Conservation (phyloP, 441 rosid genomes). For the Metrosideros polymorpha region DNA sequence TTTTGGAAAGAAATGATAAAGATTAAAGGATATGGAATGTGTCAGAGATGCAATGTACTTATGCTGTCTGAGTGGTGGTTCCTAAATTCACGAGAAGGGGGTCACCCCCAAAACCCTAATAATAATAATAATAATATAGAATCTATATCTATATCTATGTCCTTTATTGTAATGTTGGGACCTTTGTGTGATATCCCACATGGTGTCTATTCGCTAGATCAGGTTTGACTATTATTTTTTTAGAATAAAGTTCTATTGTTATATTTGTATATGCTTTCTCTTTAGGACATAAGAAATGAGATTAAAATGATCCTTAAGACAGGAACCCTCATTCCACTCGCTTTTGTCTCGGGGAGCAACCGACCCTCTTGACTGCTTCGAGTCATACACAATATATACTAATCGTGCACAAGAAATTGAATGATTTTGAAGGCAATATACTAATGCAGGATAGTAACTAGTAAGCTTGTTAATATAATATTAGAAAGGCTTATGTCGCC, state of each 20-base stretch:
- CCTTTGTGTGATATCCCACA: background rate
- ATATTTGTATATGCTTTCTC: background rate
- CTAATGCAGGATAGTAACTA: background rate
- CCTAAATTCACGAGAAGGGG: background rate
- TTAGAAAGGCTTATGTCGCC: background rate
- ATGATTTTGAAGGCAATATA: background rate
- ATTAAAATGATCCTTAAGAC: background rate
- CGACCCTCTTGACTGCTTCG: background rate
- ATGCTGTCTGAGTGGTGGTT: background rate
- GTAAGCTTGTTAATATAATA: background rate
- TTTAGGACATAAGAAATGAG: background rate
- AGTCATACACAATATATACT: background rate
- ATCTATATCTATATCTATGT: background rate
- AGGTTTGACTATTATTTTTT: background rate
- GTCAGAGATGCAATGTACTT: conserved; percentile 9
- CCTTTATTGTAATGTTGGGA: background rate
- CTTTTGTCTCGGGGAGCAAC: conserved; percentile 1
- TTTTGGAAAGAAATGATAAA: background rate
- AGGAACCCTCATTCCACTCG: background rate
- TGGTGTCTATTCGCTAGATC: background rate
- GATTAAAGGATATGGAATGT: background rate
- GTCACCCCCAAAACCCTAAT: background rate
- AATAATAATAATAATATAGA: background rate
- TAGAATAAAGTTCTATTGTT: background rate
- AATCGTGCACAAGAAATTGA: background rate